Evolutionary conservation across 148 eudicot genomes (phyloP).

Genomic region (Silene latifolia): DNA sequence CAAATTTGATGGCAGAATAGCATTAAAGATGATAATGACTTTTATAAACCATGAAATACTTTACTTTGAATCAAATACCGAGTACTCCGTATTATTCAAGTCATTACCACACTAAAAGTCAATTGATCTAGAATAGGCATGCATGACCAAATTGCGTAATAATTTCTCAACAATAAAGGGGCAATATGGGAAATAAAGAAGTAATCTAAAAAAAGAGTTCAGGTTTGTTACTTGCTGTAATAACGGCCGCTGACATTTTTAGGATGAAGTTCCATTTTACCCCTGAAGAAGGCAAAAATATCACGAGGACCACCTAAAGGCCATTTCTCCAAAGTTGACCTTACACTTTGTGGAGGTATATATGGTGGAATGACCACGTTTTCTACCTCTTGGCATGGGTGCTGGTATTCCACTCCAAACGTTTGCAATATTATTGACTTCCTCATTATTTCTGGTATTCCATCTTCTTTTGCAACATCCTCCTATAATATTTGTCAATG

Average conservation of each 20-base stretch:
- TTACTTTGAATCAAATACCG: neutral
- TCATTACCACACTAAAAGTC: neutral
- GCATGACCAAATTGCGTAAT: neutral
- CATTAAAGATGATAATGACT: too few species aligned
- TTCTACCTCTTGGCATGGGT: slow-evolving; percentile 76
- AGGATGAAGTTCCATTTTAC: slow-evolving; percentile 88
- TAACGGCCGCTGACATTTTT: slow-evolving; percentile 89
- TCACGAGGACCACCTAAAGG: slow-evolving; percentile 60
- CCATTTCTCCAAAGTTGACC: slow-evolving; percentile 41
- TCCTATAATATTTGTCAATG: slow-evolving; percentile 40
- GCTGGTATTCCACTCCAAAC: slow-evolving; percentile 61
- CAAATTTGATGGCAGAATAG: too few species aligned
- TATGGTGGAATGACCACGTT: slow-evolving; percentile 77
- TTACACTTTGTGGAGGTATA: slow-evolving; percentile 48
- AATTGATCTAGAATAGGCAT: neutral
- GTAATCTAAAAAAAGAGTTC: neutral
- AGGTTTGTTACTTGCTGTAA: slow-evolving; percentile 63
- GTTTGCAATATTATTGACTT: slow-evolving; percentile 69
- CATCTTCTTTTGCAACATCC: slow-evolving; percentile 68
- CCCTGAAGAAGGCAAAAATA: slow-evolving; percentile 83
- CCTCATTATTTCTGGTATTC: slow-evolving; percentile 53
- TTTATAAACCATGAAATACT: too few species aligned
- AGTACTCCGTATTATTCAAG: neutral
- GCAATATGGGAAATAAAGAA: slow-evolving; percentile 4
- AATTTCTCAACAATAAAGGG: slow-evolving; percentile 9